phyloP scores from a whole-genome alignment of 176 grass and related monocot genomes.

The Carex scoparia region DNA sequence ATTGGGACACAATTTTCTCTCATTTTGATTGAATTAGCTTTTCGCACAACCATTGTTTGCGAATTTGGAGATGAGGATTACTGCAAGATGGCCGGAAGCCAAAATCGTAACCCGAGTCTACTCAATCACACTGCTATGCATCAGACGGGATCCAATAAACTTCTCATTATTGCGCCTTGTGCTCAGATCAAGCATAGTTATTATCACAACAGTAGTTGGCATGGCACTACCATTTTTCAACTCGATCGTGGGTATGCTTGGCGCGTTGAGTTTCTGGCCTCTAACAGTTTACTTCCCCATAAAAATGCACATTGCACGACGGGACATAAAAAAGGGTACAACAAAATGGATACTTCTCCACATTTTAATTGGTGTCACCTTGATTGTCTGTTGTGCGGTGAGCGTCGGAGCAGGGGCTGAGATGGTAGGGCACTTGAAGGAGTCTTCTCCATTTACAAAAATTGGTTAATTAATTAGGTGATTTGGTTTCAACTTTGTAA shows the following conservation, averaged over 20 bases:
- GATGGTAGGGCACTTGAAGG: constrained; percentile 51
- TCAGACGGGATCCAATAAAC: constrained; percentile 29
- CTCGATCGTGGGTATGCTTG: constrained; percentile 63
- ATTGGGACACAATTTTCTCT: not conserved
- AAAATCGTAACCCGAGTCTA: constrained; percentile 60
- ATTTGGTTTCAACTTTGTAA: not conserved
- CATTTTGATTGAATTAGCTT: constrained; percentile 30
- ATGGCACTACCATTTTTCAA: constrained; percentile 90
- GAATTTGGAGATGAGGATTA: constrained; percentile 35
- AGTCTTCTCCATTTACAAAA: constrained; percentile 46
- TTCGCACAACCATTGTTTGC: constrained; percentile 73
- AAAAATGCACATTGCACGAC: constrained; percentile 70
- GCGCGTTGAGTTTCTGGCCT: constrained; percentile 82
- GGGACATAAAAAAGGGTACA: constrained; percentile 37
- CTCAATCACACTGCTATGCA: constrained; percentile 38
- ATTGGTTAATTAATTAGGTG: constrained; percentile 25
- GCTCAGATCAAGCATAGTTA: constrained; percentile 40
- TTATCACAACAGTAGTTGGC: constrained; percentile 52
- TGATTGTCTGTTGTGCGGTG: constrained; percentile 54
- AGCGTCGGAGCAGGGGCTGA: constrained; percentile 67
- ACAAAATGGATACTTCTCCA: constrained; percentile 52
- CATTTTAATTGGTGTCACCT: constrained; percentile 41
- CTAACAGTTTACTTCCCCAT: constrained; percentile 76
- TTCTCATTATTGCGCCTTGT: constrained; percentile 48
- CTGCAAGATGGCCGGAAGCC: constrained; percentile 51